These are phyloP conservation scores for Mayamaea pseudoterrestris DNA, from an alignment of 108 stramenopile genomes.

Conservation along the genomic window DNA sequence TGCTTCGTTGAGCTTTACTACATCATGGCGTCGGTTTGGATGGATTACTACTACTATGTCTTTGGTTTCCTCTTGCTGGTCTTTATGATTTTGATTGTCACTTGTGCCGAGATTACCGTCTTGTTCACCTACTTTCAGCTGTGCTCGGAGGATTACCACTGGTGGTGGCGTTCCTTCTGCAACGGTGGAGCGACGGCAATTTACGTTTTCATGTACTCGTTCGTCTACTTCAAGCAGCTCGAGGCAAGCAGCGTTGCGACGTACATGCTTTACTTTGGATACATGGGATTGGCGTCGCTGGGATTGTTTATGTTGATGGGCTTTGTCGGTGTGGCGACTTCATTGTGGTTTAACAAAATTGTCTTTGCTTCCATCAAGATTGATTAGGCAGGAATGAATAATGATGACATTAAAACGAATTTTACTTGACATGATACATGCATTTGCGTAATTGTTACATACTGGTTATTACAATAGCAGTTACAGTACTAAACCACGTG, in stretches of 20 bases:
- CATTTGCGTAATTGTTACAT: too few relatives aligned
- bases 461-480: too few relatives aligned
- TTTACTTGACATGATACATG: too few relatives aligned
- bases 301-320: conserved; percentile 93
- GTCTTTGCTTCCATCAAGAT: conserved; percentile 97
- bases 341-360: conserved; percentile 89
- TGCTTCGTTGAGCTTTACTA: conserved; percentile 97
- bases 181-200: conserved; percentile 84
- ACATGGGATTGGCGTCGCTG: conserved; percentile 88
- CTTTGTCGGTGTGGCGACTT: conserved; percentile 79
- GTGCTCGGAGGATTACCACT: conserved; percentile 96
- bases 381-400: too few relatives aligned
- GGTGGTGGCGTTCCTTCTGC: conserved; percentile 99
- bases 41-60: conserved; percentile 97
- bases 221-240: conserved; percentile 88
- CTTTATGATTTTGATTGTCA: conserved; percentile 88
- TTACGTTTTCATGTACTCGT: conserved; percentile 93
- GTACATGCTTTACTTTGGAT: conserved; percentile 96
- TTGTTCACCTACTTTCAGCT: conserved; percentile 98
- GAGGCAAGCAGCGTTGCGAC: conserved; percentile 80
- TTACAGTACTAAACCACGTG: too few relatives aligned
- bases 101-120: conserved; percentile 95
- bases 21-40: conserved; percentile 91
- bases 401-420: too few relatives aligned
- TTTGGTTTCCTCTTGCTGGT: conserved; percentile 96